phyloP scores from a whole-genome alignment of 257 asterid genomes.

The Leonotis leonurus region DNA sequence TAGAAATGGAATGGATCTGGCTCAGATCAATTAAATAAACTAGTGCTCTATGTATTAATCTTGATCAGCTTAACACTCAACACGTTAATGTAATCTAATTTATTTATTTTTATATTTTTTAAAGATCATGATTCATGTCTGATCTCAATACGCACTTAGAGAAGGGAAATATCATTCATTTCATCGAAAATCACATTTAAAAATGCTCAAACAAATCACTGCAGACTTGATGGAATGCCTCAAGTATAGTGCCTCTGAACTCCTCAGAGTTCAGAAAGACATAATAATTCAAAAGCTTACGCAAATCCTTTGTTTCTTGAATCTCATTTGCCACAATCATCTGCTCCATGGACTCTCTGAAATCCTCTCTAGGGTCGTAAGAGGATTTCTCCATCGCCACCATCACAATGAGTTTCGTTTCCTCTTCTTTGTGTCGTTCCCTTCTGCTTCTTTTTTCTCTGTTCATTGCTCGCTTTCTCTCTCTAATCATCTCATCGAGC shows the following conservation, averaged over 20 bases:
- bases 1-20: too few species aligned
- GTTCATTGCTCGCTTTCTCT: slow-evolving; percentile 26
- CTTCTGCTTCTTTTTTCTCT: slow-evolving; percentile 7
- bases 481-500: slow-evolving; percentile 60
- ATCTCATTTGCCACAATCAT: slow-evolving; percentile 50
- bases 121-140: too few species aligned
- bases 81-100: too few species aligned
- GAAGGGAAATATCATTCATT: too few species aligned
- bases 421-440: slow-evolving; percentile 14
- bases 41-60: too few species aligned
- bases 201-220: slow-evolving; percentile 38
- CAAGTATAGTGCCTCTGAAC: slow-evolving; percentile 48
- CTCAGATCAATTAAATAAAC: too few species aligned
- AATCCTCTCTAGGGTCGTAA: slow-evolving; percentile 62
- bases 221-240: slow-evolving; percentile 72
- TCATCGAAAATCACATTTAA: slow-evolving; percentile 14
- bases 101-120: too few species aligned
- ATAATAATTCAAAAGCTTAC: slow-evolving; percentile 53
- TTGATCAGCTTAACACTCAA: too few species aligned
- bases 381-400: slow-evolving; percentile 73
- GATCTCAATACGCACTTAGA: too few species aligned
- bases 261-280: slow-evolving; percentile 63
- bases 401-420: slow-evolving; percentile 48
- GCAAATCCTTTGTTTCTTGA: slow-evolving; percentile 44
- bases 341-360: slow-evolving; percentile 61